Evolutionary conservation across 2,329 filamentous ascomycete species (phyloP).

Genomic region (Didymella keratinophila): DNA sequence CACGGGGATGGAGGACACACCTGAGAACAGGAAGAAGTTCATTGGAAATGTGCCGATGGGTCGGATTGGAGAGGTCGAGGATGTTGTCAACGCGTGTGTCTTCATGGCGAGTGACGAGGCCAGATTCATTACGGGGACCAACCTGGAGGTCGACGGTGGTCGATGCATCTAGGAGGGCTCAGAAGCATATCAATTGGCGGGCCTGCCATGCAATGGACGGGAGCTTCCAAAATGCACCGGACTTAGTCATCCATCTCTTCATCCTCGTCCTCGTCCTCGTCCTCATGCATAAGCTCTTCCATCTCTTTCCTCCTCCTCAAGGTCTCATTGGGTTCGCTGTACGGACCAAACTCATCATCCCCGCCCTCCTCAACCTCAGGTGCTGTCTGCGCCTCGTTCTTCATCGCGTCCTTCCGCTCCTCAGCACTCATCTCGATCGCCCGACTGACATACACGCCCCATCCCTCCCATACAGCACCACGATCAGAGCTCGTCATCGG

Average conservation of each 20-base stretch:
- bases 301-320: conserved; percentile 28
- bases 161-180: conserved; percentile 40
- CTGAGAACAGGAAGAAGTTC: conserved; percentile 61
- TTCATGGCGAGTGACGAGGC: conserved; percentile 68
- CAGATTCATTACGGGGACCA: conserved; percentile 66
- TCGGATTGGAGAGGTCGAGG: conserved; percentile 66
- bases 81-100: conserved; percentile 64
- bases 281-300: conserved; percentile 29
- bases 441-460: conserved; percentile 32
- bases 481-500: conserved; percentile 32
- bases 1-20: conserved; percentile 68
- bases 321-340: conserved; percentile 13
- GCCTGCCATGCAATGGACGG: not conserved
- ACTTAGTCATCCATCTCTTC: conserved; percentile 7
- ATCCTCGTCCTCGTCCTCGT: conserved; percentile 22
- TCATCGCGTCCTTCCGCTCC: conserved; percentile 28
- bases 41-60: conserved; percentile 67
- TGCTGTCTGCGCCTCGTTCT: not conserved
- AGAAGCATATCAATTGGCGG: not conserved
- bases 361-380: conserved; percentile 12
- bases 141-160: conserved; percentile 52
- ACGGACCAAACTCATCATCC: conserved; percentile 15
- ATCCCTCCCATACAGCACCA: conserved; percentile 47
- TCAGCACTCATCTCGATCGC: conserved; percentile 28
- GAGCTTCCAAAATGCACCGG: not conserved